Conservation (phyloP, 208 protist genomes). For the Leishmania braziliensis region DNA sequence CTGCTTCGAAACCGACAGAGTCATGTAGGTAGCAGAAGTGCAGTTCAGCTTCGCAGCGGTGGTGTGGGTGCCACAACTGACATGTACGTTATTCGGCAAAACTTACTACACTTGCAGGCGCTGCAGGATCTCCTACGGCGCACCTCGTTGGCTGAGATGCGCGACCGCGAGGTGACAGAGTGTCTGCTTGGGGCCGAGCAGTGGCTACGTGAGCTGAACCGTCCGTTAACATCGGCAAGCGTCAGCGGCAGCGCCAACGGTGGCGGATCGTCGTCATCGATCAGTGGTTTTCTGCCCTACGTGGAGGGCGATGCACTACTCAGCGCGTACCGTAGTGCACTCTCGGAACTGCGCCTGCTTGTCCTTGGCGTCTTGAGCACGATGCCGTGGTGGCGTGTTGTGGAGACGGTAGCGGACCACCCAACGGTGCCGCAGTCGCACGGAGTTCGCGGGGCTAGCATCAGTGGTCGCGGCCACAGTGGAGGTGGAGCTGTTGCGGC, state of each 20-base stretch:
- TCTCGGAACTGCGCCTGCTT: constrained; percentile 60
- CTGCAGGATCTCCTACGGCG: constrained; percentile 70
- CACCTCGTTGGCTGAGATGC: constrained; percentile 73
- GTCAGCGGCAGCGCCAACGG: background rate
- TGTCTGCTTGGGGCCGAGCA: constrained; percentile 54
- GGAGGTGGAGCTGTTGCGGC: background rate
- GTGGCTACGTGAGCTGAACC: constrained; percentile 43
- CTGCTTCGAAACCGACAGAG: constrained; percentile 4
- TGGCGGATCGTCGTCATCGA: background rate
- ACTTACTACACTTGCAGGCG: constrained; percentile 35
- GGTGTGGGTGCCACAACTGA: background rate
- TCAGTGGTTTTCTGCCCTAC: background rate
- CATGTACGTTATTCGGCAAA: constrained; percentile 17
- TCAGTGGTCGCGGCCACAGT: background rate
- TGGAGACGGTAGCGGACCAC: constrained; percentile 41
- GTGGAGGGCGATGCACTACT: constrained; percentile 6
- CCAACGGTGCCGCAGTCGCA: background rate
- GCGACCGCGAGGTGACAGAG: constrained; percentile 72
- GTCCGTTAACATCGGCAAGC: background rate
- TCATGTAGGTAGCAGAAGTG: too few species aligned
- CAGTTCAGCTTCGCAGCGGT: background rate
- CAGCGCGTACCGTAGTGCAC: constrained; percentile 19
- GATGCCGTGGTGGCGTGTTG: constrained; percentile 84
- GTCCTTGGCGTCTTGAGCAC: constrained; percentile 77
- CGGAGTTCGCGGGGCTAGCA: background rate